Evolutionary conservation across 768 basidiomycete species (phyloP), one percentile per base, ranked within the genome.

Genomic region (Tulasnella sp.): DNA sequence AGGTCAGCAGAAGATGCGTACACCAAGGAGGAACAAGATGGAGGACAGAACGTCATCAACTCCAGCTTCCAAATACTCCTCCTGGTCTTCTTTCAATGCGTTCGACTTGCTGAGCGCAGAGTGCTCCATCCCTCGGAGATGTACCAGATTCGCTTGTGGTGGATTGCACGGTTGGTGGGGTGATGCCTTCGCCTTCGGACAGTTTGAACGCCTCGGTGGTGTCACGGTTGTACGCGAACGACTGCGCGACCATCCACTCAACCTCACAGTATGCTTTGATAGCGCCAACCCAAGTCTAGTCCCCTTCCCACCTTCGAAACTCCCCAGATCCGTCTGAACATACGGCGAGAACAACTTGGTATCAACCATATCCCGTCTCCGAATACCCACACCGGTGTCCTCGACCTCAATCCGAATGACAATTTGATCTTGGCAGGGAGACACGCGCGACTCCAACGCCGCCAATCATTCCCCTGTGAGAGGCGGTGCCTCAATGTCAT

Each of bases 41-140:
- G 11, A 74, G 6, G 67, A 31, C 9, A 37, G 34, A 36, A 74
- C 75, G 69, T 69, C 67, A 69, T 81, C 79, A 0, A 80, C 81
- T 9, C 82, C 82, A 6, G 79, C 78, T 22, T 78, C 77, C 49
- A 80, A 68, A 75, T 81, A 82, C 45, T 79, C 77, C 40, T 79
- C 75, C 67, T 81, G 80, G 74, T 81, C 80, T 17, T 72, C 52
- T 40, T 78, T 76, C 19, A 80, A 76, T 9, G 82, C 82, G 71
- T 82, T 82, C 3, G 34, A 58, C 54, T 96, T 37, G 96, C 86
- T 1, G 90, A 92, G 82, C 96, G 95, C 8, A 76, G 95, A 89
- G 39, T 94, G 89, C 54, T 8, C 64, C 88, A 85, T 75, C 64
- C 7, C 38, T 64, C 64, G 58, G 67, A n/a, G 72, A 74, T 54